These are phyloP conservation scores for Ulvella scutata DNA, from an alignment of 139 green algal genomes.

Conservation along the genomic window DNA sequence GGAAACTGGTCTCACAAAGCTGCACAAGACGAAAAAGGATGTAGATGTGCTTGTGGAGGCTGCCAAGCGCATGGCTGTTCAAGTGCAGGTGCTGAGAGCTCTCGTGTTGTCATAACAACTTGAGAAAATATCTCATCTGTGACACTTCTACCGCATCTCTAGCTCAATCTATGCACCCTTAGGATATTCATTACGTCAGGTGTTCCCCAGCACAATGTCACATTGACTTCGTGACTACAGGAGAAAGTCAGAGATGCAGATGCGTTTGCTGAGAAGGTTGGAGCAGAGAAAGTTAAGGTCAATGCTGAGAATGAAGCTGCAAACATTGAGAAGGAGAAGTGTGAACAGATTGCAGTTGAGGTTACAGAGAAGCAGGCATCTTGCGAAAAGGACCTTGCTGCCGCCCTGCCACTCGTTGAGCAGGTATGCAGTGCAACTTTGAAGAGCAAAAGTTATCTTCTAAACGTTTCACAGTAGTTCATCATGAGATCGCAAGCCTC, in stretches of 20 bases:
- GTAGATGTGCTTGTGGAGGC: conserved; percentile 77
- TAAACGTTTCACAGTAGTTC: too few relatives aligned
- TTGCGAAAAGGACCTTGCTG: conserved; percentile 65
- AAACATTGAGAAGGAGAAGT: conserved; percentile 71
- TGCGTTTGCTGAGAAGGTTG: conserved; percentile 65
- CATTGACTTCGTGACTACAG: too few relatives aligned
- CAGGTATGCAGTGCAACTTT: conserved; percentile 3
- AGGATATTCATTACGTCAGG: too few relatives aligned
- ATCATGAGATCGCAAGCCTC: too few relatives aligned
- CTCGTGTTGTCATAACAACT: too few relatives aligned
- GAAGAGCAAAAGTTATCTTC: too few relatives aligned
- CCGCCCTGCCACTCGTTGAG: conserved; percentile 65
- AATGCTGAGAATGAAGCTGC: conserved; percentile 64
- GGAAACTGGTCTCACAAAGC: conserved; percentile 68
- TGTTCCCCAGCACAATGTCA: too few relatives aligned
- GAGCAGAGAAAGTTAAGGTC: conserved; percentile 77
- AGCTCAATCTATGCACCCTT: too few relatives aligned
- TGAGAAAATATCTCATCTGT: too few relatives aligned
- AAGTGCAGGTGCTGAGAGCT: too few relatives aligned
- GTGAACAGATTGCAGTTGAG: conserved; percentile 52
- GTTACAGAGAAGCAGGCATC: conserved; percentile 62
- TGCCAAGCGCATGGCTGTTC: conserved; percentile 63
- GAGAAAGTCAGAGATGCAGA: conserved; percentile 68
- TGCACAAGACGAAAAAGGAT: conserved; percentile 54
- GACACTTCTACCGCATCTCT: too few relatives aligned